Evolutionary conservation across 257 asterid species (phyloP).

Genomic region (Przewalskia tangutica): DNA sequence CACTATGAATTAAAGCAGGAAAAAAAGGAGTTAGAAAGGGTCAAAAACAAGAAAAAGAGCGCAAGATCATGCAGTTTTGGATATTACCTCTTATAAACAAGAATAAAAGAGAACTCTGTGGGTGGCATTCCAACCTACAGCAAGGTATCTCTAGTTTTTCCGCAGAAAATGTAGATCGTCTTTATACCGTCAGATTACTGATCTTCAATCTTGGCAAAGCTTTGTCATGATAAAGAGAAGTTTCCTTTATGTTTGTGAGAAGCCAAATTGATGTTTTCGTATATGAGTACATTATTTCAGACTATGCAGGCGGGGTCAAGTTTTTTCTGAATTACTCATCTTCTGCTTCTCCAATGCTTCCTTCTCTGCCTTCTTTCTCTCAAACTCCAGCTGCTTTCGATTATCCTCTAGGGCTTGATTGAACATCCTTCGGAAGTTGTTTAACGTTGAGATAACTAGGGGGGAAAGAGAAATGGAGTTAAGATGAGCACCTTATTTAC

Average conservation of each 20-base stretch:
- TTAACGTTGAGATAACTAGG: conserved; percentile 67
- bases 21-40: neutral
- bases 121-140: neutral
- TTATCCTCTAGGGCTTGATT: conserved; percentile 72
- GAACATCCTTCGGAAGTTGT: conserved; percentile 80
- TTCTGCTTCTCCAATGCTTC: conserved; percentile 52
- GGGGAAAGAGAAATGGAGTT: neutral
- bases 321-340: conserved; percentile 28
- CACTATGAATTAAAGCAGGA: conserved; percentile 7
- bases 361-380: conserved; percentile 84
- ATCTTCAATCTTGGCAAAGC: neutral
- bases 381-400: conserved; percentile 74
- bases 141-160: neutral
- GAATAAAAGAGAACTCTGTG: neutral
- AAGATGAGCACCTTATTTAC: neutral
- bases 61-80: neutral
- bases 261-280: neutral
- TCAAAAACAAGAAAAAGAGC: neutral
- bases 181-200: neutral
- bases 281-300: neutral
- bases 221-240: neutral
- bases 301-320: conserved; percentile 17
- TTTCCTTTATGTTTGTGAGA: neutral
- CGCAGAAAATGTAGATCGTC: neutral
- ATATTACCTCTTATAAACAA: neutral